These are phyloP conservation scores for Kalaharituber pfeilii DNA, from an alignment of 2,329 filamentous ascomycete genomes.

Conservation along the genomic window DNA sequence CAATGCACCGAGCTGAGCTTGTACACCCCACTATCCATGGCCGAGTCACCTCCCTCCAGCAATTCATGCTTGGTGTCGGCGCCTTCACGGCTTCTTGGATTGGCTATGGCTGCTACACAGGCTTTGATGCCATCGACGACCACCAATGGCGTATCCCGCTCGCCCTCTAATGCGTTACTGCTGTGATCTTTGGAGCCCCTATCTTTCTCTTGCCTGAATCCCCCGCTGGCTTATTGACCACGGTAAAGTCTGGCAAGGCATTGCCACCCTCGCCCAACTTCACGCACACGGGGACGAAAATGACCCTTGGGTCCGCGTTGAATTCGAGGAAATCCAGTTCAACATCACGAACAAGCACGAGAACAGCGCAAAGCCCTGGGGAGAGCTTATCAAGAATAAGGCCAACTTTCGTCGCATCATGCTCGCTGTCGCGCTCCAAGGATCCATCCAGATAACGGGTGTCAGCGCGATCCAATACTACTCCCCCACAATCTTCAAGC, in stretches of 20 bases:
- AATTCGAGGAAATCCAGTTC: constrained; percentile 54
- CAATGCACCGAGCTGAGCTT: constrained; percentile 63
- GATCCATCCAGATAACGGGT: constrained; percentile 59
- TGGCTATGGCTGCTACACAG: constrained; percentile 43
- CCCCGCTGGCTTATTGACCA: constrained; percentile 62
- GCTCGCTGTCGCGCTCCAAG: constrained; percentile 51
- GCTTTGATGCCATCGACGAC: constrained; percentile 32
- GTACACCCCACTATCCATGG: constrained; percentile 64
- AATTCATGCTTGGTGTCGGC: constrained; percentile 69
- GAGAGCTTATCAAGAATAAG: constrained; percentile 47
- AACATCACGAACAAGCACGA: constrained; percentile 49
- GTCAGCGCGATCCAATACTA: constrained; percentile 62
- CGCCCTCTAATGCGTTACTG: constrained; percentile 55
- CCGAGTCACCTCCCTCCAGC: constrained; percentile 55
- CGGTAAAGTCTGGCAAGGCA: constrained; percentile 44
- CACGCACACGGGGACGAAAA: constrained; percentile 50
- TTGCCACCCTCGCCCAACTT: constrained; percentile 48
- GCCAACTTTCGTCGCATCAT: constrained; percentile 56
- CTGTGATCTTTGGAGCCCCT: constrained; percentile 43
- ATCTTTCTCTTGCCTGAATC: constrained; percentile 60
- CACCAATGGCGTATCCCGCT: constrained; percentile 46
- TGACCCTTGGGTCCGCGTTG: constrained; percentile 53
- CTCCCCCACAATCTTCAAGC: constrained; percentile 46
- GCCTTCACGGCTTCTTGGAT: constrained; percentile 56
- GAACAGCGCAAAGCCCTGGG: constrained; percentile 50